Evolutionary conservation across 139 green algal species (phyloP).

Genomic region (Haematococcus lacustris): DNA sequence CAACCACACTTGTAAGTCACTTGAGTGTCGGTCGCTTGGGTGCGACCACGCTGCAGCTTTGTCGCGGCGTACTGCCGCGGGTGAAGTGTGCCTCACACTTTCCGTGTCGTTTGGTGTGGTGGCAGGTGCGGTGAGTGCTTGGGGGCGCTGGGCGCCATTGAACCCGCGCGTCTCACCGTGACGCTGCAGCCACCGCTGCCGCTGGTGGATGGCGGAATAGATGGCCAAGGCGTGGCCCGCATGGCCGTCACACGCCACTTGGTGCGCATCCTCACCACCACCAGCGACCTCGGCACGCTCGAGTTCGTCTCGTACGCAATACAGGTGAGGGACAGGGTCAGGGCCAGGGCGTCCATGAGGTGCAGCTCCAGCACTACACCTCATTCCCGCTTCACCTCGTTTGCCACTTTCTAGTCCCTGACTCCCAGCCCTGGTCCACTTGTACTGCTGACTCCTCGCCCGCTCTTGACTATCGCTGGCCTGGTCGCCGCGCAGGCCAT

Average conservation of each 20-base stretch:
- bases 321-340: constrained; percentile 53
- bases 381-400: too few species aligned
- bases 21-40: too few species aligned
- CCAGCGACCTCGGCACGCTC: constrained; percentile 58
- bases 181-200: constrained; percentile 10
- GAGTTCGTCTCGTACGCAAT: constrained; percentile 71
- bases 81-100: too few species aligned
- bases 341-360: too few species aligned
- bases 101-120: too few species aligned
- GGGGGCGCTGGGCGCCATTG: constrained; percentile 72
- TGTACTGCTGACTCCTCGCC: neutral
- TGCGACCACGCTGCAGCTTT: too few species aligned
- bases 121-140: constrained; percentile 71
- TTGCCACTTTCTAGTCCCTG: neutral
- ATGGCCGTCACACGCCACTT: constrained; percentile 56
- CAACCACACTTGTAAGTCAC: too few species aligned
- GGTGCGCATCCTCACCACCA: constrained; percentile 71
- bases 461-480: neutral
- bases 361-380: too few species aligned
- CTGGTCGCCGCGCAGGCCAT: constrained; percentile 11
- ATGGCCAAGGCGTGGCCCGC: neutral
- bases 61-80: too few species aligned
- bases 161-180: constrained; percentile 53
- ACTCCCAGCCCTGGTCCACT: neutral
- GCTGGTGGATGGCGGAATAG: neutral